Conservation (phyloP, 495 filamentous ascomycete species). For the Cercophora samala region DNA sequence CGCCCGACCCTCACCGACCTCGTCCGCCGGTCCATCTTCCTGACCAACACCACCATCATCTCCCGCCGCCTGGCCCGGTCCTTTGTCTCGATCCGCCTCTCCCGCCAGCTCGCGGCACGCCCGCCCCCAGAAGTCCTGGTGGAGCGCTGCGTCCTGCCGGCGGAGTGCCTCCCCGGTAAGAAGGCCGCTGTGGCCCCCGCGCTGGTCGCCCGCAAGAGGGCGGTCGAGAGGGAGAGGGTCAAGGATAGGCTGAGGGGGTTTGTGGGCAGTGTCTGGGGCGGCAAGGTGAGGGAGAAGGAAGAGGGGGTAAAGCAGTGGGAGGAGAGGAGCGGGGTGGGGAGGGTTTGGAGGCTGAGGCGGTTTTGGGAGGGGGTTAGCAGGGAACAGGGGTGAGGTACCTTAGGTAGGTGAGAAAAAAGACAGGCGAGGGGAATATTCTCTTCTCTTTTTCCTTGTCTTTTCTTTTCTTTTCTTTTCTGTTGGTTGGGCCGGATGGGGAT, state of each 20-base stretch:
- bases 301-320: slow-evolving; percentile 41
- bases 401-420: too few species aligned
- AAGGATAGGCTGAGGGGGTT: slow-evolving; percentile 53
- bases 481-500: background rate
- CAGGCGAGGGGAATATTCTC: background rate
- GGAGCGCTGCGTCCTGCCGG: slow-evolving; percentile 44
- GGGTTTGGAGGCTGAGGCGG: slow-evolving; percentile 48
- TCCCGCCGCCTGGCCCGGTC: slow-evolving; percentile 52
- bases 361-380: slow-evolving; percentile 51
- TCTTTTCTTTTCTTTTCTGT: background rate
- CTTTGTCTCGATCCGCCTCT: slow-evolving; percentile 50
- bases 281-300: slow-evolving; percentile 39
- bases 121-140: slow-evolving; percentile 45
- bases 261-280: slow-evolving; percentile 46
- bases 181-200: slow-evolving; percentile 25
- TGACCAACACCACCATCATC: slow-evolving; percentile 53
- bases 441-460: background rate
- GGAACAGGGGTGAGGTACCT: background rate
- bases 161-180: slow-evolving; percentile 40
- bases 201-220: slow-evolving; percentile 41
- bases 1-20: slow-evolving; percentile 54
- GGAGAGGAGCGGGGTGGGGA: slow-evolving; percentile 43
- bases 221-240: slow-evolving; percentile 53
- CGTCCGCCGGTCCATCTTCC: slow-evolving; percentile 53
- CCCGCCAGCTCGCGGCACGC: slow-evolving; percentile 42